These are phyloP conservation scores for Fragaria ananassa DNA, from an alignment of 306 rosid species.

Conservation along the genomic window DNA sequence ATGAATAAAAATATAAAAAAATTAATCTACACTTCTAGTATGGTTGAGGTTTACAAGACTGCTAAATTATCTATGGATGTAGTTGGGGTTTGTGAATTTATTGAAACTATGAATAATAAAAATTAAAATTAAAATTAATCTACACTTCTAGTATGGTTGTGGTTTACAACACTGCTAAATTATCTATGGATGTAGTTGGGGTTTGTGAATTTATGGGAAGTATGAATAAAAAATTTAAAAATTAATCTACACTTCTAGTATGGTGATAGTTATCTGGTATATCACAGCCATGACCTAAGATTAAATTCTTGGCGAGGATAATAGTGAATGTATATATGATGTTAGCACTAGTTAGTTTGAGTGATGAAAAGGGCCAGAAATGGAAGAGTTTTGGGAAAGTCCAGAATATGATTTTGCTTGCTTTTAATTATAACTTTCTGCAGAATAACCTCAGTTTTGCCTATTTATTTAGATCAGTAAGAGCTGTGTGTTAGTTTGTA, in stretches of 20 bases:
- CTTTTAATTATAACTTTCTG: background rate
- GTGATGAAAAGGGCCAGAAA: background rate
- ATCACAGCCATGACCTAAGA: background rate
- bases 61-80: too few relatives aligned
- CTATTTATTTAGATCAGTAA: background rate
- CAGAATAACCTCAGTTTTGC: background rate
- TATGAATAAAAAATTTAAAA: too few relatives aligned
- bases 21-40: too few relatives aligned
- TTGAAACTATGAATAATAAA: too few relatives aligned
- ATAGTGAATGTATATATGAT: background rate
- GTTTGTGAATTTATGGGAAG: too few relatives aligned
- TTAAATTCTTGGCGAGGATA: background rate
- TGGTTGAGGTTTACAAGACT: too few relatives aligned
- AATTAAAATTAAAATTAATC: too few relatives aligned
- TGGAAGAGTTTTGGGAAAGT: background rate
- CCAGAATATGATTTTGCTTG: background rate
- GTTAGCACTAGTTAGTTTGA: background rate
- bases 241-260: background rate
- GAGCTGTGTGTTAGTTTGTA: background rate
- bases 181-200: too few relatives aligned
- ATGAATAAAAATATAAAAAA: too few relatives aligned
- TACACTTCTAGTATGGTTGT: too few relatives aligned
- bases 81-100: too few relatives aligned
- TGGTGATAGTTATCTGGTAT: background rate
- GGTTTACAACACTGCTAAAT: too few relatives aligned